A percentile compares a stretch with the other conserved stretches of the same genome.
phyloP scores from a whole-genome alignment of 257 asterid species.

The Penstemon davidsonii region DNA sequence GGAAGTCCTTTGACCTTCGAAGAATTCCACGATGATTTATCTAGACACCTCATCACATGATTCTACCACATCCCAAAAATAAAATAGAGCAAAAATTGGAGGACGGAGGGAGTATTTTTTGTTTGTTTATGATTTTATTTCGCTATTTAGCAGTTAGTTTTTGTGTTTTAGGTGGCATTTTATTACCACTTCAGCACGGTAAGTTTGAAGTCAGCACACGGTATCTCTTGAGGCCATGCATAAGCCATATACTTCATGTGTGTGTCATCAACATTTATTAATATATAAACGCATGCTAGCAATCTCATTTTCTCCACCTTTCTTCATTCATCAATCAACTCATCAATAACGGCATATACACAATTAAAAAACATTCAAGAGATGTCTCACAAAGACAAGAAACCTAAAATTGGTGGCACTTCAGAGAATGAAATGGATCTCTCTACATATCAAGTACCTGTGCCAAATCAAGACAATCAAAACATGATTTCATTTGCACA shows the following conservation, averaged over 20 bases:
- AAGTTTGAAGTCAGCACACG: slow-evolving; percentile 17
- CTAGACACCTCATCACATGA: too few relatives aligned
- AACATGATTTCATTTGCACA: slow-evolving; percentile 42
- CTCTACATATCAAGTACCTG: background rate
- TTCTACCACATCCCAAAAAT: too few relatives aligned
- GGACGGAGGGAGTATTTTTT: too few relatives aligned
- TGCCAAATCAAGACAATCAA: background rate
- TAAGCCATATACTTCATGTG: slow-evolving; percentile 5
- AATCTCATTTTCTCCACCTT: slow-evolving; percentile 17
- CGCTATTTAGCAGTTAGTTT: too few relatives aligned
- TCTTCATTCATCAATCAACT: background rate
- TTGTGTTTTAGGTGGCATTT: too few relatives aligned
- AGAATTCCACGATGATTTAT: too few relatives aligned
- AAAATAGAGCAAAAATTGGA: too few relatives aligned
- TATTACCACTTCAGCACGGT: too few relatives aligned
- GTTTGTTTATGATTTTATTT: too few relatives aligned
- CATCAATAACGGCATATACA: slow-evolving; percentile 13
- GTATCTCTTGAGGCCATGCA: slow-evolving; percentile 16
- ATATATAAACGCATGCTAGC: background rate
- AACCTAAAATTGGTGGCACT: background rate
- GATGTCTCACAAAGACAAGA: background rate
- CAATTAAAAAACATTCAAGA: background rate
- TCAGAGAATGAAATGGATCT: too few relatives aligned
- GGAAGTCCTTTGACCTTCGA: too few relatives aligned
- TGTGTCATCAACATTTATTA: slow-evolving; percentile 22